Base-by-base conservation (phyloP, 2,329 filamentous ascomycete genomes). In the Harringtonia lauricola region DNA sequence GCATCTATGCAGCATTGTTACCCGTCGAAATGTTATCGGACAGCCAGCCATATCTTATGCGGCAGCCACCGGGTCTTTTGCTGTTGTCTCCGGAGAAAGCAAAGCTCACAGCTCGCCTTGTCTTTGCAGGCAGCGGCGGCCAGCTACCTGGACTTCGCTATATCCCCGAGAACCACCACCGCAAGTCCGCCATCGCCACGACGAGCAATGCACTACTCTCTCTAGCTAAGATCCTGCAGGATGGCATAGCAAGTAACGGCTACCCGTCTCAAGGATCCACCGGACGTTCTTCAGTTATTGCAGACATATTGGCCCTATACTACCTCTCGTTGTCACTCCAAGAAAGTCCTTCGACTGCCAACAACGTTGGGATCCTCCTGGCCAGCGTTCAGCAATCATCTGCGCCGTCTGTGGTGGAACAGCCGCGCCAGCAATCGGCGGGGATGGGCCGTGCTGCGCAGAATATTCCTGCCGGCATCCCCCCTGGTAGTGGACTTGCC, bases 341-440 rank as follows among this genome's bases (percentile, higher is more conserved):
- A 51, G 89, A 92, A 39, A 96, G 92, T 55, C 92, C 92, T 2
- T 98, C 92, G 0, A 98, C 92, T 0, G 92, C 92, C 1, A 98
- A 98, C 59, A 98, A 98, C 59, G 89, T 98, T 13, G 92, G 92
- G 3, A 98, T 98, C 44, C 71, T 98, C 24, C 76, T 98, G n/a
- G 92, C 92, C 6, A 86, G 92, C 45, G 85, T 96, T 18, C 92
- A 95, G 57, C 88, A 94, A 53, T 59, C 49, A 0, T 36, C 44
- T n/a, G 21, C 21, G 1, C 21, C 37, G 6, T 29, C 45, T 4
- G 17, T 43, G 5, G 24, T 30, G 10, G 38, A 41, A 18, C 46
- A 45, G 18, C 18, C 29, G 30, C 43, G 44, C 21, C 14, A 24
- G 17, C 41, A 39, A 19, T 10, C 13, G 18, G 9, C 12, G n/a